Conservation (phyloP, 2,329 filamentous ascomycete genomes). For the Botrytis hyacinthi region DNA sequence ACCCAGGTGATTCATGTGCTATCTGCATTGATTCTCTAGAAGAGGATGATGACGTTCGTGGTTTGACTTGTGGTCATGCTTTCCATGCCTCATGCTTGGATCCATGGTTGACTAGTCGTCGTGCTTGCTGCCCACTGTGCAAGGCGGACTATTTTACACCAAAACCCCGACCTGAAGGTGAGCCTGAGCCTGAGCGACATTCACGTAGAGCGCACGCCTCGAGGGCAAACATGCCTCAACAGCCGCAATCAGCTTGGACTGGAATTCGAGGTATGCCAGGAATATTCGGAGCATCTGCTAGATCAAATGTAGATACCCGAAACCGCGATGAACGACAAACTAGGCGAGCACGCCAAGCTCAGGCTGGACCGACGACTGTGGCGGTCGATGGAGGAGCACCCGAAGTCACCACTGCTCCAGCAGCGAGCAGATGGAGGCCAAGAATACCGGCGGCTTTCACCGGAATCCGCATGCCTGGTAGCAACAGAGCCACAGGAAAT, state of each 20-base stretch:
- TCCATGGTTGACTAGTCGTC: constrained; percentile 90
- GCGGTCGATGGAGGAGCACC: constrained; percentile 15
- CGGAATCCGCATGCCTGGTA: constrained; percentile 29
- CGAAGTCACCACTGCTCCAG: constrained; percentile 17
- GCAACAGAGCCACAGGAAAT: constrained; percentile 25
- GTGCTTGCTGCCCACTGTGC: constrained; percentile 94
- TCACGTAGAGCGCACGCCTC: constrained; percentile 26
- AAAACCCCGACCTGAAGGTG: constrained; percentile 67
- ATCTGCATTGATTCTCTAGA: constrained; percentile 95
- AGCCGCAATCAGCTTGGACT: constrained; percentile 34
- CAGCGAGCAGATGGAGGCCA: constrained; percentile 31
- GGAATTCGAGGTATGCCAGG: constrained; percentile 33
- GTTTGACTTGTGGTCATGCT: constrained; percentile 92
- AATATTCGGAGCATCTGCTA: constrained; percentile 26
- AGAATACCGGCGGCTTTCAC: constrained; percentile 33
- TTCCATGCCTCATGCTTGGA: constrained; percentile 96
- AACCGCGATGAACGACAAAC: background rate
- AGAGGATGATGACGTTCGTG: constrained; percentile 92
- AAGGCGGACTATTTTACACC: constrained; percentile 97
- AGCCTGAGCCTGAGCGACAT: constrained; percentile 34
- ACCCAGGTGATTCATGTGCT: constrained; percentile 88
- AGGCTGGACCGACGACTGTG: background rate
- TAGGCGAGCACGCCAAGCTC: constrained; percentile 17
- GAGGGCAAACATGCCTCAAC: constrained; percentile 33
- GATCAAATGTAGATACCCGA: constrained; percentile 1